Percentiles rank a stretch among this genome's conserved stretches.
Evolutionary conservation across 2,329 filamentous ascomycete species (phyloP).

Genomic region (Trichocomaceae sp.): DNA sequence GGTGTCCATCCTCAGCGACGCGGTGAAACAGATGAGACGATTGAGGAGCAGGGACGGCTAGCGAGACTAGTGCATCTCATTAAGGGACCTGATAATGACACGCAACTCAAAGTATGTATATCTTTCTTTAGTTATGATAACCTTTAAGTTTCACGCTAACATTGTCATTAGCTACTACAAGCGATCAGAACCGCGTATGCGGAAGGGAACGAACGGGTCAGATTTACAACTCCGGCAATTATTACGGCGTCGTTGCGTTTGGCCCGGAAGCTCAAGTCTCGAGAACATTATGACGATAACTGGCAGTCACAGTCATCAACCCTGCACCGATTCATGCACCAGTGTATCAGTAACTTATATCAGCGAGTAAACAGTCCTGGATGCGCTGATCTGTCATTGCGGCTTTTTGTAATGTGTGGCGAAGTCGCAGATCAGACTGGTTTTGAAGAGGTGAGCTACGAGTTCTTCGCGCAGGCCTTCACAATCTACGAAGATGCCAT

Average conservation of each 20-base stretch:
- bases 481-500: slow-evolving; percentile 96
- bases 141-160: not conserved
- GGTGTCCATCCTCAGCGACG: slow-evolving; percentile 68
- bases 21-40: slow-evolving; percentile 89
- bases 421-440: slow-evolving; percentile 86
- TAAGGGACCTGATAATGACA: slow-evolving; percentile 77
- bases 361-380: slow-evolving; percentile 73
- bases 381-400: slow-evolving; percentile 78
- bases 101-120: slow-evolving; percentile 67
- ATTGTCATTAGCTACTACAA: slow-evolving; percentile 61
- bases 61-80: slow-evolving; percentile 87
- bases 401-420: slow-evolving; percentile 84
- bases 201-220: slow-evolving; percentile 90
- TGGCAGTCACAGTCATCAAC: slow-evolving; percentile 69
- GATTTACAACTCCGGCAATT: slow-evolving; percentile 88
- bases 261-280: slow-evolving; percentile 77
- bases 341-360: slow-evolving; percentile 77
- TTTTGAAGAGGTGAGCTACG: slow-evolving; percentile 93
- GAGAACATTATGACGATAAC: slow-evolving; percentile 78
- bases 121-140: not conserved
- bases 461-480: slow-evolving; percentile 97
- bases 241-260: slow-evolving; percentile 87
- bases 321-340: slow-evolving; percentile 93
- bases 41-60: slow-evolving; percentile 97
- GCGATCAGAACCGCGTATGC: slow-evolving; percentile 77